phyloP scores from a whole-genome alignment of 805 yeast species.

The Wickerhamomyces pijperi region DNA sequence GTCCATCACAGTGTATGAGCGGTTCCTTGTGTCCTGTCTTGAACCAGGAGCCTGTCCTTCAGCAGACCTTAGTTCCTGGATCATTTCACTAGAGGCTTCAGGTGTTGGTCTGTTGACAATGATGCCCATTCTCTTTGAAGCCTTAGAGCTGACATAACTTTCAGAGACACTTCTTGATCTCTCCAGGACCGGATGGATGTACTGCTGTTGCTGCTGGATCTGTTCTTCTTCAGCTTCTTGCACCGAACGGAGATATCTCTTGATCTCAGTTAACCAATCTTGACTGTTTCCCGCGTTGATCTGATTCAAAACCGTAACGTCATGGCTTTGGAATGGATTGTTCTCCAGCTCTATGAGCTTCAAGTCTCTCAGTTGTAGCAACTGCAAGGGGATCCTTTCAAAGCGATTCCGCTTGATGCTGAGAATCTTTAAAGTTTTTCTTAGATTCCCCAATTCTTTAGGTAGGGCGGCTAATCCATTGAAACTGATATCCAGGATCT shows the following conservation, averaged over 20 bases:
- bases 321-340: conserved; percentile 48
- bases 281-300: conserved; percentile 25
- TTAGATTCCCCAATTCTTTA: conserved; percentile 26
- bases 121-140: conserved; percentile 69
- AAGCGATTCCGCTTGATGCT: conserved; percentile 51
- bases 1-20: too few relatives aligned
- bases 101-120: conserved; percentile 32
- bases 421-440: conserved; percentile 38
- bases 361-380: conserved; percentile 40
- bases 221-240: background rate
- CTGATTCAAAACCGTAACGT: conserved; percentile 26
- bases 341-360: conserved; percentile 49
- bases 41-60: too few relatives aligned
- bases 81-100: background rate
- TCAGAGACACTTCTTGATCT: conserved; percentile 28
- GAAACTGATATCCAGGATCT: conserved; percentile 53
- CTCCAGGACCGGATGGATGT: conserved; percentile 7
- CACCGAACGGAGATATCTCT: conserved; percentile 2
- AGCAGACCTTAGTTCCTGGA: too few relatives aligned
- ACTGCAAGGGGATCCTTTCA: conserved; percentile 38
- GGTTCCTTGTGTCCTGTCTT: too few relatives aligned
- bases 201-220: conserved; percentile 1
- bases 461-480: conserved; percentile 45
- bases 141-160: conserved; percentile 41
- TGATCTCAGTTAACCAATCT: conserved; percentile 29